Conservation (phyloP, 192 early-diverging fungal genomes). For the Entomortierella lignicola region DNA sequence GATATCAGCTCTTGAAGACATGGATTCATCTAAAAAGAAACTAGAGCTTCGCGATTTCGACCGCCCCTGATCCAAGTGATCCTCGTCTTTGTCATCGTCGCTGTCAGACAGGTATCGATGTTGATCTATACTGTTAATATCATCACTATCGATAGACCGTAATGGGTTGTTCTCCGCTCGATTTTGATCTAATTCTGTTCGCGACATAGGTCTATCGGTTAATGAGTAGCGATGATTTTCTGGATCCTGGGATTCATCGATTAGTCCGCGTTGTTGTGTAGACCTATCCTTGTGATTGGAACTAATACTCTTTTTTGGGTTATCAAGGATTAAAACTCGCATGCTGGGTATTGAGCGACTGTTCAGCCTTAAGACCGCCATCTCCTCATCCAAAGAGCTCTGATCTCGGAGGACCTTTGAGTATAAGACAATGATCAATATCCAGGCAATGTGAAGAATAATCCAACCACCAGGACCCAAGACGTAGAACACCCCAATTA, state of each 20-base stretch:
- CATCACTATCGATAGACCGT: slow-evolving; percentile 7
- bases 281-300: neutral
- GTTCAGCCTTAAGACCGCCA: neutral
- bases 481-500: slow-evolving; percentile 29
- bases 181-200: neutral
- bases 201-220: slow-evolving; percentile 1
- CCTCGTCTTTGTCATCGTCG: neutral
- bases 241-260: neutral
- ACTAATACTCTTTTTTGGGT: neutral
- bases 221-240: neutral
- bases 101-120: neutral
- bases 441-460: slow-evolving; percentile 34
- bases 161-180: neutral
- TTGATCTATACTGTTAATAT: neutral
- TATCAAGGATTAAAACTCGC: neutral
- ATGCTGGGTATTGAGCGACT: neutral
- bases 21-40: neutral
- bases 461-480: slow-evolving; percentile 46
- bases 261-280: neutral
- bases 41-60: neutral
- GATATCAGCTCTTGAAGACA: slow-evolving; percentile 15
- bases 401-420: slow-evolving; percentile 30
- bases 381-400: slow-evolving; percentile 18
- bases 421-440: slow-evolving; percentile 35
- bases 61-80: neutral